Conservation (phyloP, 2,329 filamentous ascomycete species). For the Penicillium sp. region DNA sequence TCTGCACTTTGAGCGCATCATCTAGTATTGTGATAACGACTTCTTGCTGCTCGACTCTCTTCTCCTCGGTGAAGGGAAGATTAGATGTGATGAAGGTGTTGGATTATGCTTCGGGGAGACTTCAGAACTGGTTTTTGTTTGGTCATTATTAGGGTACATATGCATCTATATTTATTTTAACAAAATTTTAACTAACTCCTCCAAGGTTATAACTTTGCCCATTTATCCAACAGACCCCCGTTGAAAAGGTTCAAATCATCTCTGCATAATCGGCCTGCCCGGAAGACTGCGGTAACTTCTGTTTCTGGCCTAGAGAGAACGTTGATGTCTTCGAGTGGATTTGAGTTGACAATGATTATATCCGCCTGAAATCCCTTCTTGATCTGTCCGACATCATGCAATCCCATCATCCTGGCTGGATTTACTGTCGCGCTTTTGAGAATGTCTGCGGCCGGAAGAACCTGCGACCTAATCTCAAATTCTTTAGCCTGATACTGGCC, state of each 20-base stretch:
- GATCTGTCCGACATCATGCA: slow-evolving; percentile 48
- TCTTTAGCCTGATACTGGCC: slow-evolving; percentile 47
- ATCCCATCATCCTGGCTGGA: slow-evolving; percentile 48
- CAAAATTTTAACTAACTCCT: too few species aligned
- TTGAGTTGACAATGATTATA: slow-evolving; percentile 49
- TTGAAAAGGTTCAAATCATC: too few species aligned
- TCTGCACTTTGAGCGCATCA: slow-evolving; percentile 1
- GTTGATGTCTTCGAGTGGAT: slow-evolving; percentile 54
- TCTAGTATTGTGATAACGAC: slow-evolving; percentile 4
- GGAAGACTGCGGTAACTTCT: too few species aligned
- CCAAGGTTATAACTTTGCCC: too few species aligned
- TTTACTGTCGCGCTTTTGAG: slow-evolving; percentile 52
- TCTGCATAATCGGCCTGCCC: too few species aligned
- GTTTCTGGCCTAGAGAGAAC: slow-evolving; percentile 38
- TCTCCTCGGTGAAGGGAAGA: not conserved
- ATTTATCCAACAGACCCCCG: too few species aligned
- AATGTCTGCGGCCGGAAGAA: slow-evolving; percentile 42
- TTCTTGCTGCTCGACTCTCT: not conserved
- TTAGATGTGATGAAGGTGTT: not conserved
- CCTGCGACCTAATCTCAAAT: slow-evolving; percentile 44
- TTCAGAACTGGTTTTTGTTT: not conserved
- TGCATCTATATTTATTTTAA: too few species aligned
- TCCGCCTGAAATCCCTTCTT: slow-evolving; percentile 52
- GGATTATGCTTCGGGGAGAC: not conserved
- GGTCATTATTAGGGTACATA: not conserved